Evolutionary conservation across 192 early-diverging fungal genomes (phyloP).

Genomic region (Coemansia sp.): DNA sequence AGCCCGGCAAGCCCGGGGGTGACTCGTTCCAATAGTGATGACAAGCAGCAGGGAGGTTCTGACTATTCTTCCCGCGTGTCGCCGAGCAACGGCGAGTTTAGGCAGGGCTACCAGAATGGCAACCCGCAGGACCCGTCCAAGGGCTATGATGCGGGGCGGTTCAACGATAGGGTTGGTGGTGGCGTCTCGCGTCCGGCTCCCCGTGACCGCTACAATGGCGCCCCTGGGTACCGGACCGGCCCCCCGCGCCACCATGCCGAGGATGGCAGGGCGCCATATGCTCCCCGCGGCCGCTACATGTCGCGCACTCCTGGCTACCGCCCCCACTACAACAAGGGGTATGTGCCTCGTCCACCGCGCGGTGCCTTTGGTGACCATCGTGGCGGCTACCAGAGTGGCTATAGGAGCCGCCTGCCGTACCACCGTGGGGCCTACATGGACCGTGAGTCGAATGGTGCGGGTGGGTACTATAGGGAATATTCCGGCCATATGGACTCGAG

Average conservation of each 20-base stretch:
- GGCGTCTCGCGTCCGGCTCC: not conserved
- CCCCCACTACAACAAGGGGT: not conserved
- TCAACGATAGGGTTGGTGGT: not conserved
- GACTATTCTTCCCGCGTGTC: slow-evolving; percentile 1
- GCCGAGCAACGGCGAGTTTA: not conserved
- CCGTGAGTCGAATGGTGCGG: not conserved
- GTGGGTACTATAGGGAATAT: not conserved
- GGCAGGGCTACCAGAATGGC: not conserved
- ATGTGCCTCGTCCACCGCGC: not conserved
- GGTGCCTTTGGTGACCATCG: not conserved
- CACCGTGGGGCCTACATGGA: not conserved
- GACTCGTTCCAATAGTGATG: slow-evolving; percentile 1
- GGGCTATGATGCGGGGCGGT: not conserved
- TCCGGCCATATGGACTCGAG: not conserved
- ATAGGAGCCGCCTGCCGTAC: not conserved
- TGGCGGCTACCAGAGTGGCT: no score
- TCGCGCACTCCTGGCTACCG: not conserved
- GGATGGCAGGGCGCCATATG: not conserved
- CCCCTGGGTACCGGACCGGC: not conserved
- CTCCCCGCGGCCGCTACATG: slow-evolving; percentile 3
- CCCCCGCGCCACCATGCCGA: not conserved
- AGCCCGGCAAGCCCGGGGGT: not conserved
- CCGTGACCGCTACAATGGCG: not conserved
- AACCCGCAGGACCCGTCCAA: not conserved
- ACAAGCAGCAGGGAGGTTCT: not conserved